Conservation (phyloP, 2,329 filamentous ascomycete genomes). For the Graphilbum fragrans region DNA sequence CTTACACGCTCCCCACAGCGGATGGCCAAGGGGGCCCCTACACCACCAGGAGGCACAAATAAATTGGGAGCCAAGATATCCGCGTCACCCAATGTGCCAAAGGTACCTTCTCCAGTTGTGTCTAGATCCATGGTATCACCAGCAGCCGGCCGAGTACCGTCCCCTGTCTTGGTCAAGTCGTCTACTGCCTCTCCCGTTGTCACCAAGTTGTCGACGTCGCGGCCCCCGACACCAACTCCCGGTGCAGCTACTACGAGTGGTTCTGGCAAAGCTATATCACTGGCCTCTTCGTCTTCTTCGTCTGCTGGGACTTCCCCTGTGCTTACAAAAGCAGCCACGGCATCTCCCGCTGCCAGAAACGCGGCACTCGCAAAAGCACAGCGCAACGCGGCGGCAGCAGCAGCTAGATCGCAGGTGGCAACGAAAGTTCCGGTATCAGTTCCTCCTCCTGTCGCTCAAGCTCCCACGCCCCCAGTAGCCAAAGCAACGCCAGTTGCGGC, state of each 20-base stretch:
- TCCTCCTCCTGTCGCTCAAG: slow-evolving; percentile 10
- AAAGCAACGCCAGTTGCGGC: not conserved
- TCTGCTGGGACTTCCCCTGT: slow-evolving; percentile 11
- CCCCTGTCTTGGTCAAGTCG: not conserved
- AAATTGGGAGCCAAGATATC: not conserved
- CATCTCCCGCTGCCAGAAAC: not conserved
- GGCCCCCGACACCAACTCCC: slow-evolving; percentile 8
- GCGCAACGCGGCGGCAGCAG: not conserved
- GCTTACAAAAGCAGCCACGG: slow-evolving; percentile 7
- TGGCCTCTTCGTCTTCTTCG: slow-evolving; percentile 5
- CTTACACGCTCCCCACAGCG: slow-evolving; percentile 14
- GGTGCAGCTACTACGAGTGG: not conserved
- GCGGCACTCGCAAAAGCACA: not conserved
- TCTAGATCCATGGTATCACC: slow-evolving; percentile 7
- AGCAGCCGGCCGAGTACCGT: slow-evolving; percentile 6
- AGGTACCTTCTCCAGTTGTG: slow-evolving; percentile 6
- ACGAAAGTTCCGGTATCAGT: slow-evolving; percentile 2
- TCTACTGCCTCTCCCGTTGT: slow-evolving; percentile 6
- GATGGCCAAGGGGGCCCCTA: slow-evolving; percentile 10
- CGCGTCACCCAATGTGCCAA: not conserved
- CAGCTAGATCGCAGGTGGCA: slow-evolving; percentile 6
- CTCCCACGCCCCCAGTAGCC: not conserved
- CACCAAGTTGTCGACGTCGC: slow-evolving; percentile 6
- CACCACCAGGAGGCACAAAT: not conserved
- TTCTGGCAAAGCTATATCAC: slow-evolving; percentile 3